phyloP scores from a whole-genome alignment of 2,329 filamentous ascomycete genomes.

The Xylariomycetidae sp. region DNA sequence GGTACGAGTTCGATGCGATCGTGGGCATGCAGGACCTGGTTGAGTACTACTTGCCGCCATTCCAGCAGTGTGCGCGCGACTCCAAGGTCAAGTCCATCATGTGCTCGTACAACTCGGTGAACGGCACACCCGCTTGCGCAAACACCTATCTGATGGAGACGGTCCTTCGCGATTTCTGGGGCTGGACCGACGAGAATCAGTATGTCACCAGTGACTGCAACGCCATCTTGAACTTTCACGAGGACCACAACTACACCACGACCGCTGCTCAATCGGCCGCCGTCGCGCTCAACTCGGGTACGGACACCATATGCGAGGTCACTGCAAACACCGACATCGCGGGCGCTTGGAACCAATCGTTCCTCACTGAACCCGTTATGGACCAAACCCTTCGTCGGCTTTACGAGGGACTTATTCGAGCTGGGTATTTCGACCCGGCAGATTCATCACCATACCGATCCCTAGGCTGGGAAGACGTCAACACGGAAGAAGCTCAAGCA shows the following conservation, averaged over 20 bases:
- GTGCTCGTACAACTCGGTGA: constrained; percentile 59
- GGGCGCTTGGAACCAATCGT: constrained; percentile 23
- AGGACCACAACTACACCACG: constrained; percentile 32
- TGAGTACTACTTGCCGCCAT: constrained; percentile 63
- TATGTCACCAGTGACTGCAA: constrained; percentile 63
- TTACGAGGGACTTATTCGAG: constrained; percentile 28
- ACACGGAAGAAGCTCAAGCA: constrained; percentile 17
- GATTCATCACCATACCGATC: constrained; percentile 16
- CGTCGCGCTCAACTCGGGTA: constrained; percentile 29
- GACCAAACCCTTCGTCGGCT: constrained; percentile 24
- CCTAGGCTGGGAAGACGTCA: constrained; percentile 20
- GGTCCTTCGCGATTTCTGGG: constrained; percentile 60
- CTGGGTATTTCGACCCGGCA: constrained; percentile 26
- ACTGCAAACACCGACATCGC: constrained; percentile 19
- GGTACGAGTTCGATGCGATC: constrained; percentile 49
- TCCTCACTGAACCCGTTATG: constrained; percentile 22
- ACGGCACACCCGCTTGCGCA: constrained; percentile 60
- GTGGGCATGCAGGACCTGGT: constrained; percentile 56
- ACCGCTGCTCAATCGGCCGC: constrained; percentile 29
- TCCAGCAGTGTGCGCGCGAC: constrained; percentile 56
- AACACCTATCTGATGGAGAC: constrained; percentile 56
- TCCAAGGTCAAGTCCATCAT: constrained; percentile 52
- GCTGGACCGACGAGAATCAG: constrained; percentile 54
- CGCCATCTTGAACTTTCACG: constrained; percentile 52
- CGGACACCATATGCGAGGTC: constrained; percentile 28